Evolutionary conservation across 2,329 filamentous ascomycete species (phyloP).

Genomic region (Zalaria obscura): DNA sequence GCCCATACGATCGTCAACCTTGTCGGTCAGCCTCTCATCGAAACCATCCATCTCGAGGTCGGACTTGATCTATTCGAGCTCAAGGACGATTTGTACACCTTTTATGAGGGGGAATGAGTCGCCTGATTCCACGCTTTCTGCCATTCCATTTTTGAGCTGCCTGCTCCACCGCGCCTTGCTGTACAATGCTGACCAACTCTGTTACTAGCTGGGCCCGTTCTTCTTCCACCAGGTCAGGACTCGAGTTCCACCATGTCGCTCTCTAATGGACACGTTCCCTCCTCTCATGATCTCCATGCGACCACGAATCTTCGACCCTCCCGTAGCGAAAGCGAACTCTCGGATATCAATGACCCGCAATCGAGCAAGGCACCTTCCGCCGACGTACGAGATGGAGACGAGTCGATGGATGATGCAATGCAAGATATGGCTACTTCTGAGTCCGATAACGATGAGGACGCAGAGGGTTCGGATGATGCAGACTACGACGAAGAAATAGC

Average conservation of each 20-base stretch:
- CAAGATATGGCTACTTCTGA: constrained; percentile 30
- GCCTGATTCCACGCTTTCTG: constrained; percentile 19
- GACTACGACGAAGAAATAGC: constrained; percentile 62
- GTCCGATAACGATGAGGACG: constrained; percentile 35
- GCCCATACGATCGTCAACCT: background rate
- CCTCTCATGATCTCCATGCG: constrained; percentile 33
- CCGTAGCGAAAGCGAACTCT: constrained; percentile 62
- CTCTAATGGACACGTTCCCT: constrained; percentile 52
- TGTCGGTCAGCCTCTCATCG: constrained; percentile 4
- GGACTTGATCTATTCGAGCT: constrained; percentile 19
- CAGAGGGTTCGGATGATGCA: constrained; percentile 38
- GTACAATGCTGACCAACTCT: constrained; percentile 27
- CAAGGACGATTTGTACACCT: constrained; percentile 11
- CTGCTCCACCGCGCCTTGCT: constrained; percentile 13
- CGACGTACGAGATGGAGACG: constrained; percentile 23
- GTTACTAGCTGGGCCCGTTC: constrained; percentile 44
- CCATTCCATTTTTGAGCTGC: constrained; percentile 17
- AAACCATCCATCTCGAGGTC: constrained; percentile 20
- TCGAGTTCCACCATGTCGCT: constrained; percentile 34
- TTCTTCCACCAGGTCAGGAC: constrained; percentile 46
- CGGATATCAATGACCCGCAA: constrained; percentile 50
- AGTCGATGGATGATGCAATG: constrained; percentile 24
- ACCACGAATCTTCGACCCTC: constrained; percentile 31
- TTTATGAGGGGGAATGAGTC: constrained; percentile 25
- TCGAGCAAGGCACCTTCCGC: constrained; percentile 25